Evolutionary conservation across 2,329 filamentous ascomycete genomes (phyloP).

Genomic region (Apiospora sp.): DNA sequence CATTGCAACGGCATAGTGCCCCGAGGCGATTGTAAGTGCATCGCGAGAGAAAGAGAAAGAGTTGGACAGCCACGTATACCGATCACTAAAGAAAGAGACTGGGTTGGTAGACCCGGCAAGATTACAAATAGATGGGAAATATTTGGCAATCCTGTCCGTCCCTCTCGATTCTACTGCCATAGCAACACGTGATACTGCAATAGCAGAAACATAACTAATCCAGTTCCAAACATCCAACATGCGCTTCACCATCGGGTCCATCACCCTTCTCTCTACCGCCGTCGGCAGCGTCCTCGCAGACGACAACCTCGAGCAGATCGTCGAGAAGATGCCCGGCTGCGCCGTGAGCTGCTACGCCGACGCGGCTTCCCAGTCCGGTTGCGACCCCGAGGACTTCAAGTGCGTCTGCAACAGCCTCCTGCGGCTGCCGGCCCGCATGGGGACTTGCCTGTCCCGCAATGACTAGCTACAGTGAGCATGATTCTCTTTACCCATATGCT

Average conservation of each 20-base stretch:
- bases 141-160: background rate
- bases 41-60: background rate
- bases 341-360: conserved; percentile 21
- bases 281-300: background rate
- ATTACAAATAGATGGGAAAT: background rate
- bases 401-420: conserved; percentile 17
- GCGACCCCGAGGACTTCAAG: conserved; percentile 21
- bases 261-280: background rate
- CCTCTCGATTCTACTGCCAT: background rate
- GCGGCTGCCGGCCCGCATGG: conserved; percentile 5
- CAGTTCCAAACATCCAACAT: background rate
- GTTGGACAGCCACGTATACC: no score
- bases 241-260: background rate
- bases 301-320: conserved; percentile 21
- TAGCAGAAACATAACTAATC: background rate
- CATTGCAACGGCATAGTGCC: background rate
- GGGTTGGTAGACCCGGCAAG: background rate
- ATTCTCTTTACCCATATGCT: background rate
- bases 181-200: background rate
- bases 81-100: no score
- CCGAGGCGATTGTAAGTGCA: no score
- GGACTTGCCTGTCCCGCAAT: background rate
- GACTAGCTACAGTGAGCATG: background rate
- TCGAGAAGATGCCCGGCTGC: conserved; percentile 19
- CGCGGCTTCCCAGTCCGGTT: background rate